These are phyloP conservation scores for Umbilicaria muhlenbergii DNA, from an alignment of 495 filamentous ascomycete genomes.

Conservation along the genomic window DNA sequence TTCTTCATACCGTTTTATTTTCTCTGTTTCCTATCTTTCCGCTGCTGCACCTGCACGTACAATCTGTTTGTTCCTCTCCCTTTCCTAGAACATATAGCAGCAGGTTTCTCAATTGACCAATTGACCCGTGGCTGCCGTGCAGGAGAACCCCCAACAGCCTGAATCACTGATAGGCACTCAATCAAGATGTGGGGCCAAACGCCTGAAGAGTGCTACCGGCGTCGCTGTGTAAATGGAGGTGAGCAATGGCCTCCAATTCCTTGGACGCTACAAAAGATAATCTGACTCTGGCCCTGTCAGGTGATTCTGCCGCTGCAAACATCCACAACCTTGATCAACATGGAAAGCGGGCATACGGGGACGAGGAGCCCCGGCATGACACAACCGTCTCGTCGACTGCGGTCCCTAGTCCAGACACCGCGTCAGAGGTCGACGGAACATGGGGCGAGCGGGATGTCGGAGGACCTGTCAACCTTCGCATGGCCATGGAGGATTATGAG, in stretches of 20 bases:
- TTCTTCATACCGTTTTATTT: too few species aligned
- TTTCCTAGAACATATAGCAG: too few species aligned
- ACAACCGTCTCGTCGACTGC: slow-evolving; percentile 8
- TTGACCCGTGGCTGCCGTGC: too few species aligned
- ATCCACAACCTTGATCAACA: slow-evolving; percentile 6
- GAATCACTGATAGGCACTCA: neutral
- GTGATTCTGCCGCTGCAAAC: neutral
- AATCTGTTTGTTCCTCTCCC: too few species aligned
- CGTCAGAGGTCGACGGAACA: slow-evolving; percentile 31
- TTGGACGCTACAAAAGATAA: neutral
- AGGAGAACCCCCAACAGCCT: neutral
- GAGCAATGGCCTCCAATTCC: neutral
- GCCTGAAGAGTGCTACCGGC: slow-evolving; percentile 10
- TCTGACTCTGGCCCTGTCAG: neutral
- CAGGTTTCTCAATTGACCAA: too few species aligned
- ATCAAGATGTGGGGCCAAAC: slow-evolving; percentile 11
- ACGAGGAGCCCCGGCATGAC: neutral
- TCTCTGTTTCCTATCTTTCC: too few species aligned
- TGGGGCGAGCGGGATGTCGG: slow-evolving; percentile 65
- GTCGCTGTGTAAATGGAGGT: slow-evolving; percentile 7
- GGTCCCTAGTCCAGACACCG: slow-evolving; percentile 4
- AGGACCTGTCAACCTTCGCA: slow-evolving; percentile 40
- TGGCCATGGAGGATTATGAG: slow-evolving; percentile 58
- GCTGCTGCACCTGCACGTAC: too few species aligned
- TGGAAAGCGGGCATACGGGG: neutral